These are phyloP conservation scores for Raffaelea albimanens DNA, from an alignment of 2,329 filamentous ascomycete genomes.

Conservation along the genomic window DNA sequence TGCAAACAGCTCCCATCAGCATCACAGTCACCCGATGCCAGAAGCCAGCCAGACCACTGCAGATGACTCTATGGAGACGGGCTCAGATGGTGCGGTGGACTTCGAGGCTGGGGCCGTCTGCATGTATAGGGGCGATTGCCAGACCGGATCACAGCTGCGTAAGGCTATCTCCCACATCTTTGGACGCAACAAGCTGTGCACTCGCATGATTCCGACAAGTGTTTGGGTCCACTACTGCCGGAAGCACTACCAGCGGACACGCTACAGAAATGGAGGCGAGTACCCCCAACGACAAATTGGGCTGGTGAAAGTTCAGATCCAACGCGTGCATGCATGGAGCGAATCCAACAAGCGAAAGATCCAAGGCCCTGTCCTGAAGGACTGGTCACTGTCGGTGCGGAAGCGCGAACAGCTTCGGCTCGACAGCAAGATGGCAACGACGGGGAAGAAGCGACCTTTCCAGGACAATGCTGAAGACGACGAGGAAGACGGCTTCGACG, in stretches of 20 bases:
- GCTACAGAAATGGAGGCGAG: constrained; percentile 56
- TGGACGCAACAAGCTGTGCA: constrained; percentile 72
- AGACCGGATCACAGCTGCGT: constrained; percentile 51
- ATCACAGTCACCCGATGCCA: too few species aligned
- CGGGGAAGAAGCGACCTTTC: constrained; percentile 21
- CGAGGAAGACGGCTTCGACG: constrained; percentile 18
- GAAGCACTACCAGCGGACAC: constrained; percentile 71
- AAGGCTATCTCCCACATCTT: constrained; percentile 78
- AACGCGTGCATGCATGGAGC: constrained; percentile 55
- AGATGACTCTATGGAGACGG: too few species aligned
- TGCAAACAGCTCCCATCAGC: neutral
- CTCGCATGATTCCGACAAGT: constrained; percentile 55
- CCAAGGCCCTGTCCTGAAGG: constrained; percentile 35
- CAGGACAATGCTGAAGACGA: constrained; percentile 23
- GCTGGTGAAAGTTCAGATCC: constrained; percentile 53
- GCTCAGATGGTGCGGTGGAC: neutral
- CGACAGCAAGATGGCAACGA: constrained; percentile 25
- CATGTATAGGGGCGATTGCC: constrained; percentile 48
- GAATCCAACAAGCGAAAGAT: constrained; percentile 32
- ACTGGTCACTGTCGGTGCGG: constrained; percentile 54
- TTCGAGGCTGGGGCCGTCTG: constrained; percentile 24
- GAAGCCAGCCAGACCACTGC: too few species aligned
- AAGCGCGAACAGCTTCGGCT: constrained; percentile 55
- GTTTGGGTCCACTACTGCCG: constrained; percentile 72
- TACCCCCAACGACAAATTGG: constrained; percentile 55